Percentiles rank a stretch among this genome's conserved stretches.
phyloP scores from a whole-genome alignment of 2,329 filamentous ascomycete species.

The Hyphodiscus sp. region DNA sequence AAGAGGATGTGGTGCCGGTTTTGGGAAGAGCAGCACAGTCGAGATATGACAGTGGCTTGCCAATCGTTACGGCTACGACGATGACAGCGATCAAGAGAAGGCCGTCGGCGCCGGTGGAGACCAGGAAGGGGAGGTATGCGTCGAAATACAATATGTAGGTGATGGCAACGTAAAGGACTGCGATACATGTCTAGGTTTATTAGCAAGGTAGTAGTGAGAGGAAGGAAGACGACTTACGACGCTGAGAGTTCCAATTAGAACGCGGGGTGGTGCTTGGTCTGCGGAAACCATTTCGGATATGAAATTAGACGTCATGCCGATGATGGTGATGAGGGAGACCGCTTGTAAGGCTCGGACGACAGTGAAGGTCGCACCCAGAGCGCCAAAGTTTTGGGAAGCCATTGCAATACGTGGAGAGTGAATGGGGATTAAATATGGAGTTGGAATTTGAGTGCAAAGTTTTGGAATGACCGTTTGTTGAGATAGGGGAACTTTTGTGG shows the following conservation, averaged over 20 bases:
- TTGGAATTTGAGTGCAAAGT: neutral
- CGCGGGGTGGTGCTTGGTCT: constrained; percentile 59
- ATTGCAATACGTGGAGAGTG: constrained; percentile 14
- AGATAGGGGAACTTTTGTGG: too few species aligned
- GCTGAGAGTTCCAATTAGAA: constrained; percentile 71
- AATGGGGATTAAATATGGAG: neutral
- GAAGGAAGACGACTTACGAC: constrained; percentile 55
- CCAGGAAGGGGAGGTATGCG: constrained; percentile 66
- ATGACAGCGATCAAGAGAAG: constrained; percentile 70
- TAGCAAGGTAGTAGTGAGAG: neutral
- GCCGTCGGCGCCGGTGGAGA: constrained; percentile 59
- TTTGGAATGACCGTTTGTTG: too few species aligned
- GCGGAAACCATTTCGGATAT: constrained; percentile 66
- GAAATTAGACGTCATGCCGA: constrained; percentile 78
- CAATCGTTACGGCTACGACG: constrained; percentile 69
- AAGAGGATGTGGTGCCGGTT: constrained; percentile 36
- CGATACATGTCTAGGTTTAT: constrained; percentile 63
- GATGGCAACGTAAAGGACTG: constrained; percentile 71
- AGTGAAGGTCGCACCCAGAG: constrained; percentile 73
- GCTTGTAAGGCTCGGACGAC: constrained; percentile 65
- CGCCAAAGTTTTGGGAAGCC: constrained; percentile 40
- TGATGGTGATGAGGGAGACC: constrained; percentile 65
- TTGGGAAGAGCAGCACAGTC: constrained; percentile 54
- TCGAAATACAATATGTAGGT: constrained; percentile 78
- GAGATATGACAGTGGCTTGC: constrained; percentile 73